Evolutionary conservation across 2,329 filamentous ascomycete species (phyloP), one percentile per base, ranked within the genome.

Genomic region (Teratosphaeria pseudoeucalypti): DNA sequence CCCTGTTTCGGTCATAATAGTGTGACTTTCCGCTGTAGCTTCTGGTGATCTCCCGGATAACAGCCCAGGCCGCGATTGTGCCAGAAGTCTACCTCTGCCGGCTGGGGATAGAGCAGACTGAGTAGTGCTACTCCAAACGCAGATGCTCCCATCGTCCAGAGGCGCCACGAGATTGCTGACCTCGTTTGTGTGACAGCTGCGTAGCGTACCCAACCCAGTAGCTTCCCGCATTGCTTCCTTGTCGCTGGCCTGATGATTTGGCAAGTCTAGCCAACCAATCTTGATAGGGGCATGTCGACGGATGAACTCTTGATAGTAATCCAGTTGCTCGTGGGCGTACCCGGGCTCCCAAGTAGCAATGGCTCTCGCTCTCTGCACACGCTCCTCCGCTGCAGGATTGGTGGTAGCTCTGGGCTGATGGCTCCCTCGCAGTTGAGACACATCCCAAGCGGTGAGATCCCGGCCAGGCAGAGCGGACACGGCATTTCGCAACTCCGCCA

Each of bases 221-320:
- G 85, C 85, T 68, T 95, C 90, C 39, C 84, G 75, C 32, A 77
- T 71, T 59, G 82, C 70, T 10, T 74, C 69, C 4, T 72, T 69
- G 34, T 76, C 76, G 43, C 65, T 64, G 12, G 34, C 12, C 73
- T 77, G 57, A 26, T 68, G 60, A 32, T 68, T 65, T 34, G 87
- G 85, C 58, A 83, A 79, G 69, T 91, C 82, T 52, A 95, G 78
- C 92, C 92, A 96, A 66, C 82, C 86, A 57, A 90, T 78, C 14
- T 80, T 81, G n/a, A 90, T 79, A 0, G 86, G 85, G 0, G 85
- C 90, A 73, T 92, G 82, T 37, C 92, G 82, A 57, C 92, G 89
- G 63, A 95, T 87, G 69, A 91, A 96, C 73, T 96, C 92, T 58
- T 88, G 82, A 72, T 95, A 96, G 87, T 90, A 96, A 55, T 88